Base-by-base conservation (phyloP, 2,329 filamentous ascomycete genomes). In the Penicillium nordicum region DNA sequence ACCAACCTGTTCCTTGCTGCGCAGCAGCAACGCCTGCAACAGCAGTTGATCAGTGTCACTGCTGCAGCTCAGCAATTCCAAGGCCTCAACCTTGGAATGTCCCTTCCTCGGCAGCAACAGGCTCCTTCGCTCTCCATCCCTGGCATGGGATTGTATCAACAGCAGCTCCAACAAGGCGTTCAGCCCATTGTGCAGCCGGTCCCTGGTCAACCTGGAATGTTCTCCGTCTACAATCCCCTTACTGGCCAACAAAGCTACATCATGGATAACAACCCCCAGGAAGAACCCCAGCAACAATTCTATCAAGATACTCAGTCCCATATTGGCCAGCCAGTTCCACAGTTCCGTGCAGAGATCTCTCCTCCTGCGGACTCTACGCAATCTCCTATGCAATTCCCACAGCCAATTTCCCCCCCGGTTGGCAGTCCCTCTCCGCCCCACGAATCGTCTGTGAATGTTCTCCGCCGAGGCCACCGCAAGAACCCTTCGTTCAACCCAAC, bases 381-480 rank as follows among this genome's bases (percentile, higher is more conserved):
- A 67, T 77, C 76, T 59, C 80, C 78, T 29, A 78, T 75, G 69
- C 77, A 68, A 57, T 87, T 90, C 71, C 89, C 88, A 69, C 83
- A 80, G 60, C 85, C 86, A 8, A 84, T 86, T 43, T 84, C 83
- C 36, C 83, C 84, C 46, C 83, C 82, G 4, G 83, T 82, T 75
- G 79, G 81, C 68, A 83, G 83, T 46, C 83, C 87, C 49, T 88
- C 90, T 18, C 89, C 88, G 5, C 83, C 84, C 14, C 85, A 89
- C 65, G 82, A 87, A 29, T 90, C 91, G 57, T 95, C 92, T 53
- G 90, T 89, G 63, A 94, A 92, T 68, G 91, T 92, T 43, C 96
- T 96, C 82, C 92, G 92, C 60, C 90, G 92, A 57, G 89, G 90
- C 55, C 93, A 97, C 77, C 94, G 95, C 82, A 97, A 97, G 83